These are phyloP conservation scores for Umbilicus rupestris DNA, from an alignment of 164 flowering plant species.

Conservation along the genomic window DNA sequence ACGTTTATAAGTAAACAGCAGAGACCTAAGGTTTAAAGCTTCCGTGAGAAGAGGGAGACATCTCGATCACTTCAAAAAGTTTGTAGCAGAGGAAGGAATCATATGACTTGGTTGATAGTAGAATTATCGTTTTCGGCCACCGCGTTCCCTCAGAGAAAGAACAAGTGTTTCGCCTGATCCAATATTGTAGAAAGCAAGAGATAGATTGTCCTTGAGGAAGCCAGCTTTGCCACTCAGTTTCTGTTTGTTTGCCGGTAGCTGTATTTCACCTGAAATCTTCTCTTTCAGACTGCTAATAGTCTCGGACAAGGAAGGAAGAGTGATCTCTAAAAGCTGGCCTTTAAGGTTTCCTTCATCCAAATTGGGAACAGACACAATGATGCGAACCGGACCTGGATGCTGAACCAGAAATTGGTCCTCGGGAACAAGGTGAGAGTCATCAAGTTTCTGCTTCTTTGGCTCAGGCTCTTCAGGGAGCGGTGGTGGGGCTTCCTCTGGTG, in stretches of 20 bases:
- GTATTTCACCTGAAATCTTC: slow-evolving; percentile 93
- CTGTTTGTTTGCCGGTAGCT: slow-evolving; percentile 97
- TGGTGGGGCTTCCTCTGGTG: slow-evolving; percentile 93
- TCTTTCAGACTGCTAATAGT: slow-evolving; percentile 90
- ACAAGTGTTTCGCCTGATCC: slow-evolving; percentile 69
- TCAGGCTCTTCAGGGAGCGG: slow-evolving; percentile 98
- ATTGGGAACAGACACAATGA: slow-evolving; percentile 73
- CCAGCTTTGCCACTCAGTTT: slow-evolving; percentile 96
- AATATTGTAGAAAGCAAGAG: slow-evolving; percentile 89
- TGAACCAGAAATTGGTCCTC: slow-evolving; percentile 93
- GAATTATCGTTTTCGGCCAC: slow-evolving; percentile 89
- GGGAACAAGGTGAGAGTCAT: slow-evolving; percentile 70
- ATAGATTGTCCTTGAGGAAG: slow-evolving; percentile 86
- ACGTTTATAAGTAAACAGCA: background rate
- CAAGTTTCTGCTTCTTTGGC: slow-evolving; percentile 91
- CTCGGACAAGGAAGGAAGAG: slow-evolving; percentile 76
- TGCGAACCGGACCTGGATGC: slow-evolving; percentile 77
- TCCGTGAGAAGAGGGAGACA: background rate
- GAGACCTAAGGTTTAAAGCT: background rate
- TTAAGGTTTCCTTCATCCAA: slow-evolving; percentile 90
- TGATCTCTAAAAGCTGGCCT: slow-evolving; percentile 81
- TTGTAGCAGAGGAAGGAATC: background rate
- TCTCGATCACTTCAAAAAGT: background rate
- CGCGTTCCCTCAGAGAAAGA: slow-evolving; percentile 94
- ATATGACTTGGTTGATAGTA: background rate